Base-by-base conservation (phyloP, 2,329 filamentous ascomycete species). In the Botrytis pseudocinerea region DNA sequence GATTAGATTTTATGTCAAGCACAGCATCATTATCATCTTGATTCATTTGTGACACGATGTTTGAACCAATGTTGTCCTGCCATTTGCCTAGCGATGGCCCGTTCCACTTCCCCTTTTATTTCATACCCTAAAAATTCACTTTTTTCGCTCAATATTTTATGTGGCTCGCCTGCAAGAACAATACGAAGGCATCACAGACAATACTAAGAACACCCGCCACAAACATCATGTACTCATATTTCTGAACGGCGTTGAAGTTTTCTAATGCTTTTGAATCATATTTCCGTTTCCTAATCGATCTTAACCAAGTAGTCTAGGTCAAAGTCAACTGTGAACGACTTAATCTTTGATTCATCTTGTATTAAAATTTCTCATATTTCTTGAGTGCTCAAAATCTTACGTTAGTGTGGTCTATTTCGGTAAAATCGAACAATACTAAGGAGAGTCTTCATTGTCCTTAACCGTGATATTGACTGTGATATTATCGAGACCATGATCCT, bases 71-170 rank as follows among this genome's bases (percentile, higher is more conserved):
- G 88, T 79, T 81, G 78, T 77, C 80, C 79, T 70, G 79, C 76
- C 61, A 81, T 76, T 73, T 79, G 78, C 61, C 73, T 63, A 74
- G 78, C 35, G 71, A 68, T 22, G 35, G 42, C 74, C 60, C 86
- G 83, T 80, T 87, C 87, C 42, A 86, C 72, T 71, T 78, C 83
- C 59, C 73, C 75, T n/a, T 60, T 28, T 51, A n/a, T 73, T 46
- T 44, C 73, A 70, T 6, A 57, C 14, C 60, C 63, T n/a, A 10
- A n/a, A 66, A 14, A 35, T 51, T 59, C 70, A 60, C 70, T 61
- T 28, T 25, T 28, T 65, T 46, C 35, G 38, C 20, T 51, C 51
- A 62, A 62, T 6, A 32, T 60, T 61, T 70, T 40, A 51, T 72
- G 69, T 71, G 44, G 51, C 63, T 72, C 54, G 70, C 63, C 70